Percentiles rank a stretch among this genome's conserved stretches.
Conservation (phyloP, 768 basidiomycete species). For the Boletellus ananas region DNA sequence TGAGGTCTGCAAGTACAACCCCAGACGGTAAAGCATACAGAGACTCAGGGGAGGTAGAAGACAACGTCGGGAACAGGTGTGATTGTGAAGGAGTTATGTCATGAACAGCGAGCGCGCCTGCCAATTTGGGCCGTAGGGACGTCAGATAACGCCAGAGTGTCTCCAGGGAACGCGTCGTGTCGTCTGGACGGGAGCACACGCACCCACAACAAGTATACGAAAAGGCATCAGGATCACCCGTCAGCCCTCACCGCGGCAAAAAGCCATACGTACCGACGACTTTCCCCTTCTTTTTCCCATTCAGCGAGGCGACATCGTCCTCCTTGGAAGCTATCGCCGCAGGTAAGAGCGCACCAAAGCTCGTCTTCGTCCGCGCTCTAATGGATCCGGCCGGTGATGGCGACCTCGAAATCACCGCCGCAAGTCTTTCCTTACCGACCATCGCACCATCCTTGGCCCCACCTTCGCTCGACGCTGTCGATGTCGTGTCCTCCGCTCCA, state of each 20-base stretch:
- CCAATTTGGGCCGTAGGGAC: conserved; percentile 84
- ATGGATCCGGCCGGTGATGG: conserved; percentile 40
- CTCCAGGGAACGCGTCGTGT: conserved; percentile 73
- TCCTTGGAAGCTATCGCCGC: conserved; percentile 43
- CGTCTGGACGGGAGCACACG: conserved; percentile 39
- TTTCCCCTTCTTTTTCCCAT: conserved; percentile 33
- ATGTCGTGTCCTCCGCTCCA: conserved; percentile 24
- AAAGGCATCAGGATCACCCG: background rate
- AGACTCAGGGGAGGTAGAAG: conserved; percentile 67
- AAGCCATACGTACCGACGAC: conserved; percentile 33
- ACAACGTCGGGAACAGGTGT: conserved; percentile 64
- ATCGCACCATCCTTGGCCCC: conserved; percentile 19
- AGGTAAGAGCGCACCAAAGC: conserved; percentile 47
- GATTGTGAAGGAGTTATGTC: conserved; percentile 67
- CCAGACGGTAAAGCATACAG: conserved; percentile 73
- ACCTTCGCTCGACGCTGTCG: conserved; percentile 27
- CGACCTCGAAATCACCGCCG: conserved; percentile 24
- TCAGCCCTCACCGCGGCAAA: background rate
- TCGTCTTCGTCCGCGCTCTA: conserved; percentile 50
- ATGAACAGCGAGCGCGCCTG: conserved; percentile 68
- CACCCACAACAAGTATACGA: background rate
- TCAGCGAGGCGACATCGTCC: conserved; percentile 58
- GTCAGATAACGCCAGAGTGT: conserved; percentile 84
- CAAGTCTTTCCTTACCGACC: conserved; percentile 23
- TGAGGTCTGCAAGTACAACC: conserved; percentile 63